Percentiles rank a stretch among this genome's conserved stretches.
Evolutionary conservation across 2,329 filamentous ascomycete species (phyloP).

Genomic region (Pleoardoris graminearum): DNA sequence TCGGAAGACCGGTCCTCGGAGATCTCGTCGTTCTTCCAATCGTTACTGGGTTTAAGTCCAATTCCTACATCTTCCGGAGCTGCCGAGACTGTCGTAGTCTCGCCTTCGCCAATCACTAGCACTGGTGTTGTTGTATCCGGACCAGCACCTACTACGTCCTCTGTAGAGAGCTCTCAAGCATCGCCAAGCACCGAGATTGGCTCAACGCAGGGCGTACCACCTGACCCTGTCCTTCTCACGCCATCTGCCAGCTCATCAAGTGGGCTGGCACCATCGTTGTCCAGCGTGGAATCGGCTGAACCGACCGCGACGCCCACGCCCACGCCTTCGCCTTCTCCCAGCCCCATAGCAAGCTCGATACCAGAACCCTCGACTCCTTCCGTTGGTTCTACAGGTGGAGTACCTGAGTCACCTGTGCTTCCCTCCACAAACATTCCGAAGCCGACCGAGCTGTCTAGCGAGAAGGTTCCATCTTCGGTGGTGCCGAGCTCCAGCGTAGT

Average conservation of each 20-base stretch:
- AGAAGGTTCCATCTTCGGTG: neutral
- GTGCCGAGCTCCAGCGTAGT: neutral
- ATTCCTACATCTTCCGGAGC: slow-evolving; percentile 17
- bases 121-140: neutral
- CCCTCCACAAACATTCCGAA: neutral
- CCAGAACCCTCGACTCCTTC: slow-evolving; percentile 4
- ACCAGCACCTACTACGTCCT: neutral
- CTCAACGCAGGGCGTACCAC: neutral
- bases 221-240: slow-evolving; percentile 1
- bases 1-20: slow-evolving; percentile 11
- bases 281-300: slow-evolving; percentile 5
- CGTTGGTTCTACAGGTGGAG: neutral
- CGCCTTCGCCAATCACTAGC: slow-evolving; percentile 15
- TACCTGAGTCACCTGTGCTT: neutral
- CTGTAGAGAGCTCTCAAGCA: neutral
- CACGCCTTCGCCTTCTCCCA: neutral
- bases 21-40: slow-evolving; percentile 32
- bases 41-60: slow-evolving; percentile 24
- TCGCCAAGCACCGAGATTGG: neutral
- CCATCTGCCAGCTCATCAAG: neutral
- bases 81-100: slow-evolving; percentile 22
- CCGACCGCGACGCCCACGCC: slow-evolving; percentile 4
- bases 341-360: neutral
- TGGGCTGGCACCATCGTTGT: neutral
- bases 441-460: neutral